Base-by-base conservation (phyloP, 1,284 basidiomycete genomes). In the Naganishia liquefaciens region DNA sequence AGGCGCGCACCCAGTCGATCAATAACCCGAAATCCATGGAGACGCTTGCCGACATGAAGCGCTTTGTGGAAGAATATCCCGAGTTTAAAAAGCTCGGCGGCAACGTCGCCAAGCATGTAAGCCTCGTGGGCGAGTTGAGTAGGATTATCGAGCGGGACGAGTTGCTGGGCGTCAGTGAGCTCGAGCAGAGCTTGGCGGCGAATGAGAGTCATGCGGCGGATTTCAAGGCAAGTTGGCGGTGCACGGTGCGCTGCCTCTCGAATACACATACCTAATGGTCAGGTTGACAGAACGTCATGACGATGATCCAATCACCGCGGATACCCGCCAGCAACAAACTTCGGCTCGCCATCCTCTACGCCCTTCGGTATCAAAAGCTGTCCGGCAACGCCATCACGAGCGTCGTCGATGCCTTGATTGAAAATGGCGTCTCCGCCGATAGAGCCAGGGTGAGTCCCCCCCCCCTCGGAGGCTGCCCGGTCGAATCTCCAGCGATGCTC, bases 21-120 rank as follows among this genome's bases (percentile, higher is more conserved):
- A 85, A 90, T 65, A 85, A 86, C 2, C 87, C 90, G 0, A 85
- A 86, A 13, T 83, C 89, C 21, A 97, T 99, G 71, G 95, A 97
- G 76, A 98, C 95, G 0, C 93, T 99, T 65, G 82, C 88, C 9
- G 96, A 99, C 74, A 97, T 97, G 94, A 97, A 97, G 77, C 86
- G 86, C 23, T 99, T 99, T 73, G 90, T 99, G 3, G 96, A 99
- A 76, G 94, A 97, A 72, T 99, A 97, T 79, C 96, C 96, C 2
- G 96, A 99, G 77, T 98, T 99, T 76, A 84, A 88, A 70, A 94
- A 94, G 74, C 83, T 99, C 37, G 93, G 96, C 3, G 94, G 94
- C 25, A 99, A 99, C 77, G 96, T 99, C 37, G 93, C 90, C 79
- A 99, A 99, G 79, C 96, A 99, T 74, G 96, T 99, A 25, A 90